A percentile compares a stretch with the other conserved stretches of the same genome.
Conservation (phyloP, 1,284 basidiomycete genomes). For the Tremellales sp. region DNA sequence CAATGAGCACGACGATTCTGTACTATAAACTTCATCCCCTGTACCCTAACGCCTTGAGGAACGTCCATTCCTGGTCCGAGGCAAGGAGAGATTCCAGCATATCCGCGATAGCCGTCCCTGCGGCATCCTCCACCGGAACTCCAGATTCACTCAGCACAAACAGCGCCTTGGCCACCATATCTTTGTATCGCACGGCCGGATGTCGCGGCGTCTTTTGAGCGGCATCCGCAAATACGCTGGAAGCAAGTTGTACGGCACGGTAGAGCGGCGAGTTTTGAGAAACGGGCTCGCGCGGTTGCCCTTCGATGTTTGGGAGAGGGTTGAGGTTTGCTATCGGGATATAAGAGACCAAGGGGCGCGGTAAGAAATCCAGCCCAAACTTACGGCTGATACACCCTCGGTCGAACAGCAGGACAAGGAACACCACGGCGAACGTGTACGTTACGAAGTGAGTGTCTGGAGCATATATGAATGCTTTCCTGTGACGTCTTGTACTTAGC, state of each 20-base stretch:
- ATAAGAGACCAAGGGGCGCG: too few relatives aligned
- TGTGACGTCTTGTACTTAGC: not conserved
- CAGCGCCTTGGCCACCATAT: conserved; percentile 1
- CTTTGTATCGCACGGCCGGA: not conserved
- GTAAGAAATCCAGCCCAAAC: not conserved
- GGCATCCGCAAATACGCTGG: not conserved
- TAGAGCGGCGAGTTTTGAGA: not conserved
- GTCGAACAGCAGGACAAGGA: conserved; percentile 2
- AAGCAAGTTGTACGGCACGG: not conserved
- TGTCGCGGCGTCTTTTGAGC: not conserved
- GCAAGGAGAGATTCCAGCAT: not conserved
- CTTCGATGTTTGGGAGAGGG: not conserved
- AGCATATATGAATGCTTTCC: conserved; percentile 1
- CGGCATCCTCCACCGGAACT: too few relatives aligned
- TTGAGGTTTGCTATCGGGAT: not conserved
- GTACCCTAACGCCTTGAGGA: not conserved
- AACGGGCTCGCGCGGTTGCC: not conserved
- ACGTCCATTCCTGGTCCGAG: conserved; percentile 1
- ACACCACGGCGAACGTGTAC: conserved; percentile 1
- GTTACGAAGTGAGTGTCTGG: conserved; percentile 1
- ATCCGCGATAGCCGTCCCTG: not conserved
- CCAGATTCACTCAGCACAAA: not conserved
- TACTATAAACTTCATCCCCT: too few relatives aligned
- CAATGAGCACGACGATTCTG: too few relatives aligned
- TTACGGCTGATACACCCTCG: not conserved